Evolutionary conservation across 345 rosid genomes (phyloP).

Genomic region (Bruguiera parviflora): DNA sequence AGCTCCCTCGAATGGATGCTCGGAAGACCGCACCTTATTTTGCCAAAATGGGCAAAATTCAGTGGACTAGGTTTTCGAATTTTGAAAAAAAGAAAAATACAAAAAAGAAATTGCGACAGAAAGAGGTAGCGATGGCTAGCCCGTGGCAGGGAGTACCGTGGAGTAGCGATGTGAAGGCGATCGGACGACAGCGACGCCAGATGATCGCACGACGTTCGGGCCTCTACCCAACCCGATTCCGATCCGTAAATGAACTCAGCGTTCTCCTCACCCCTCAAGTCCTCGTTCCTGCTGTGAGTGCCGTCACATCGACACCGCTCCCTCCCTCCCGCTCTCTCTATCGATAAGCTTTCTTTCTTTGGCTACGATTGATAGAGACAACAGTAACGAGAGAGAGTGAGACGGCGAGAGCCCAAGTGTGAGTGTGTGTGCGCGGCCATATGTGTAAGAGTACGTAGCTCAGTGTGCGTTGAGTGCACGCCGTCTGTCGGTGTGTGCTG

Average conservation of each 20-base stretch:
- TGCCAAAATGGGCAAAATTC: not conserved
- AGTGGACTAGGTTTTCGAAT: not conserved
- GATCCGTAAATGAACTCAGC: slow-evolving; percentile 45
- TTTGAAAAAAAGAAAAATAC: no score
- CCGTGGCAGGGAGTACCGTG: slow-evolving; percentile 62
- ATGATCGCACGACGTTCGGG: slow-evolving; percentile 72
- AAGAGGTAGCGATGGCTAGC: slow-evolving; percentile 16
- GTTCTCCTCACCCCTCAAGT: slow-evolving; percentile 42
- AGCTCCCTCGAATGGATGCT: slow-evolving; percentile 24
- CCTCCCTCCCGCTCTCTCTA: no score
- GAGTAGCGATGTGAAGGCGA: slow-evolving; percentile 60
- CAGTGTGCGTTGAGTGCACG: no score
- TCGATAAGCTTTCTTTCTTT: no score
- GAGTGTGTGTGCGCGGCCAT: no score
- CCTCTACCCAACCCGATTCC: slow-evolving; percentile 90
- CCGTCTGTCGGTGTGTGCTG: no score
- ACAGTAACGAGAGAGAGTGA: no score
- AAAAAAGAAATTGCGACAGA: no score
- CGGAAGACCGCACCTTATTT: slow-evolving; percentile 67
- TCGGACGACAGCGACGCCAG: slow-evolving; percentile 58
- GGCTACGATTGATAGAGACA: no score
- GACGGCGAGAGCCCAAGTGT: no score
- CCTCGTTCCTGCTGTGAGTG: slow-evolving; percentile 22
- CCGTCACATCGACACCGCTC: no score
- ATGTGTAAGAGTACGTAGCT: no score